Evolutionary conservation across 2,329 filamentous ascomycete species (phyloP), one percentile per base, ranked within the genome.

Genomic region (Dissoconium aciculare): DNA sequence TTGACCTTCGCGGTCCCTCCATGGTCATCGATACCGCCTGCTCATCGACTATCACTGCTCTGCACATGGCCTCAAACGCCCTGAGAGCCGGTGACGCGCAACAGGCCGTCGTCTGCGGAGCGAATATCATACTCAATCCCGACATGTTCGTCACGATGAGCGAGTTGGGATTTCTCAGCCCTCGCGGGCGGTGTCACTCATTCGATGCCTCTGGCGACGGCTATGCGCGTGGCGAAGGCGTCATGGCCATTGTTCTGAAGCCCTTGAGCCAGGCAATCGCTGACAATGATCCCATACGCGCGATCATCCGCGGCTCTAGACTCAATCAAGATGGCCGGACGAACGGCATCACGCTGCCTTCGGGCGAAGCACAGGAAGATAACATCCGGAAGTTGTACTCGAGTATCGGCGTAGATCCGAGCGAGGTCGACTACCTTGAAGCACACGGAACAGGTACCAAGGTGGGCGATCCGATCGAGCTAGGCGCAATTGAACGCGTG

Each of bases 191-290:
- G 5, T 37, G 32, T 19, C 32, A 33, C 21, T 47, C 44, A 4
- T 58, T 50, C 28, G 46, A 51, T 8, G 49, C 42, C 2, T 38
- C 43, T 3, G 67, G 62, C 0, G 51, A 67, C 40, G 66, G 65
- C 6, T 67, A 58, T 44, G 64, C 55, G 15, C 54, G 66, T 1
- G 66, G 63, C 10, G 69, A 74, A 29, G 67, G 65, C 1, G 46
- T 69, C 5, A 57, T 58, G 1, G 50, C 54, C 0, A 38, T 74
- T 0, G 45, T 71, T 0, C 37, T 75, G 0, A 42, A 44, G 30
- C 33, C 15, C 5, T 9, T 44, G 5, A 23, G 17, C 14, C 30
- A 39, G 17, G 41, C 41, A 1, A 32, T 42, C n/a, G 24, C 26
- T 5, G 37, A 37, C n/a, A 30, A 35, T 11, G 33, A 44, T 17